These are phyloP conservation scores for Ascomycota sp. DNA, from an alignment of 2,329 filamentous ascomycete species.

Conservation along the genomic window DNA sequence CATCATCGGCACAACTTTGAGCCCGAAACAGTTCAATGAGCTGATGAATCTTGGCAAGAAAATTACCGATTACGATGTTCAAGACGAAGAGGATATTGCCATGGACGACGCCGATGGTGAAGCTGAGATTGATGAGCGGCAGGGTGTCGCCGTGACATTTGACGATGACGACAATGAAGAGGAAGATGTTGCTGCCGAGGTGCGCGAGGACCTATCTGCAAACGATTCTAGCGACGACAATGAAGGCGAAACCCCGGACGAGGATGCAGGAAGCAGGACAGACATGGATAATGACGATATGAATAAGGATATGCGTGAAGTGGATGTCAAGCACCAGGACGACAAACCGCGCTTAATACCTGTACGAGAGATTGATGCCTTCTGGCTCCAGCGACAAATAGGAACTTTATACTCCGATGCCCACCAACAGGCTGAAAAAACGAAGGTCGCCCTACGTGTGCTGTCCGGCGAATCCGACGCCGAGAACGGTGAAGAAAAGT, in stretches of 20 bases:
- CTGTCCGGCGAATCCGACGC: conserved; percentile 56
- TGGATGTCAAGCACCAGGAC: conserved; percentile 23
- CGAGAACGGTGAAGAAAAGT: conserved; percentile 57
- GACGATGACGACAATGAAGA: conserved; percentile 81
- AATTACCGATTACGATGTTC: conserved; percentile 93
- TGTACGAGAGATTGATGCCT: conserved; percentile 85
- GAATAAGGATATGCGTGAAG: conserved; percentile 51
- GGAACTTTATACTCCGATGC: conserved; percentile 76
- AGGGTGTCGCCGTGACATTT: conserved; percentile 95
- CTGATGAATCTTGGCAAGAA: conserved; percentile 93
- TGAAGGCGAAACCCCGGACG: conserved; percentile 37
- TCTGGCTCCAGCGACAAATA: conserved; percentile 89
- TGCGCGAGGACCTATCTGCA: conserved; percentile 72
- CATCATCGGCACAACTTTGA: conserved; percentile 63
- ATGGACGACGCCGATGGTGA: conserved; percentile 44
- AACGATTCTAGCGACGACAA: conserved; percentile 51
- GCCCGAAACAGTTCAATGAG: conserved; percentile 87
- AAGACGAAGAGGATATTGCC: conserved; percentile 79
- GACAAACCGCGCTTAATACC: conserved; percentile 45
- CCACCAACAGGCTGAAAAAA: conserved; percentile 85
- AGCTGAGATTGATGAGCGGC: conserved; percentile 74
- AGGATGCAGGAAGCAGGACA: conserved; percentile 27
- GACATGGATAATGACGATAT: conserved; percentile 56
- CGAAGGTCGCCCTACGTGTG: conserved; percentile 62
- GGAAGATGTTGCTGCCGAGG: conserved; percentile 58